These are phyloP conservation scores for Fonsecaea multimorphosa DNA, from an alignment of 2,329 filamentous ascomycete species.

Conservation along the genomic window DNA sequence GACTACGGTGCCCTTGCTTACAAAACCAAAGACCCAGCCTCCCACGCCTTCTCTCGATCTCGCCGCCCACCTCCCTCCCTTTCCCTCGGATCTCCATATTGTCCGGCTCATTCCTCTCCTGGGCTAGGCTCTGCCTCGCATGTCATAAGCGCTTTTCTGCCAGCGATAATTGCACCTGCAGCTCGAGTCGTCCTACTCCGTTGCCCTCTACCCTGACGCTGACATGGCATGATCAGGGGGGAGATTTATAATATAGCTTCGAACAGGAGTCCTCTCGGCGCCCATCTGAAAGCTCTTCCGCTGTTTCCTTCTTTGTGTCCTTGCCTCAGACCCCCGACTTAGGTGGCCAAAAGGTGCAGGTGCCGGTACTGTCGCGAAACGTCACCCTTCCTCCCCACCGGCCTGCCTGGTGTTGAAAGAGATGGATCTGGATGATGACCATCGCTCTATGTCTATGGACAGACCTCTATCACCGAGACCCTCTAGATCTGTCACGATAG, in stretches of 20 bases:
- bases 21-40: slow-evolving; percentile 12
- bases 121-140: slow-evolving; percentile 25
- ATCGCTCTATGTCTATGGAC: slow-evolving; percentile 26
- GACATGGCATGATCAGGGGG: slow-evolving; percentile 29
- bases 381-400: slow-evolving; percentile 13
- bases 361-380: slow-evolving; percentile 2
- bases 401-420: slow-evolving; percentile 15
- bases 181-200: slow-evolving; percentile 19
- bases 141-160: slow-evolving; percentile 30
- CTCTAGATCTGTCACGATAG: slow-evolving; percentile 33
- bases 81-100: slow-evolving; percentile 7
- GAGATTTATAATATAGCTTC: not conserved
- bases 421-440: slow-evolving; percentile 33
- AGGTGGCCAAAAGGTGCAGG: slow-evolving; percentile 10
- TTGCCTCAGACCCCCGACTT: slow-evolving; percentile 7
- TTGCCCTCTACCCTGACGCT: slow-evolving; percentile 14
- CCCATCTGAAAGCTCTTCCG: slow-evolving; percentile 9
- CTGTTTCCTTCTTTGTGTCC: slow-evolving; percentile 1
- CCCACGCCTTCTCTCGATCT: slow-evolving; percentile 11
- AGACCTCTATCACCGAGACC: slow-evolving; percentile 38
- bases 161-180: slow-evolving; percentile 25
- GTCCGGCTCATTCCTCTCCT: slow-evolving; percentile 10
- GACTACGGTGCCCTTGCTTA: not conserved
- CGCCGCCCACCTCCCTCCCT: slow-evolving; percentile 16
- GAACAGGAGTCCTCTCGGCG: slow-evolving; percentile 20